Base-by-base conservation (phyloP, 2,329 filamentous ascomycete genomes). In the Botrytis galanthina region DNA sequence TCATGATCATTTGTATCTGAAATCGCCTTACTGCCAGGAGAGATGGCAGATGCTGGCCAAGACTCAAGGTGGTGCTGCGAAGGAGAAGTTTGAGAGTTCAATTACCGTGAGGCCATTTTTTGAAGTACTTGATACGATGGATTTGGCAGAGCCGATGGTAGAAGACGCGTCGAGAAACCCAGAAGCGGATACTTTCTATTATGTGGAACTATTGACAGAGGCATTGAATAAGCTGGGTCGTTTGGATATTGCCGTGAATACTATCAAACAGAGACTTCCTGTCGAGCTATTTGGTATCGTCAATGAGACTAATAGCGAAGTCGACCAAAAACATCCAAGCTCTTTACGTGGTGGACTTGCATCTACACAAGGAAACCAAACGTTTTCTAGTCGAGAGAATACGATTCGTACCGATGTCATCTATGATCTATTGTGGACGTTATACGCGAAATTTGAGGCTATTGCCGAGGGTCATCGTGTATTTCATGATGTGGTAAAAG, bases 371-470 rank as follows among this genome's bases (percentile, higher is more conserved):
- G 88, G 88, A 61, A 83, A 89, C 73, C 86, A 89, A 74, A 87
- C 90, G 76, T 91, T 92, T 78, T 90, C 88, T 73, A 89, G 86
- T 72, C 88, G 92, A 46, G 89, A 94, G 77, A 93, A 92, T 29
- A 90, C 93, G 76, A 90, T 95, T 84, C 89, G 93, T 29, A 91
- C 92, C 22, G 92, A 94, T 78, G 93, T 98, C 42, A 91, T 99
- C 67, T 93, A 96, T 76, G 96, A 99, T 80, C 88, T 98, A 63
- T 85, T 99, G 3, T 97, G 92, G 90, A 95, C 94, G 0, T 83
- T 99, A 0, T 99, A 97, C 81, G 95, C 95, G 61, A 98, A 98
- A 79, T 98, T 99, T 76, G 96, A 98, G 82, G 93, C 96, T 12
- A 98, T 99, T 77, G 94, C 94, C 7, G 97, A 99, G 83, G 93